Conservation (phyloP, 176 grass and related monocot species). For the Cymbopogon citratus region DNA sequence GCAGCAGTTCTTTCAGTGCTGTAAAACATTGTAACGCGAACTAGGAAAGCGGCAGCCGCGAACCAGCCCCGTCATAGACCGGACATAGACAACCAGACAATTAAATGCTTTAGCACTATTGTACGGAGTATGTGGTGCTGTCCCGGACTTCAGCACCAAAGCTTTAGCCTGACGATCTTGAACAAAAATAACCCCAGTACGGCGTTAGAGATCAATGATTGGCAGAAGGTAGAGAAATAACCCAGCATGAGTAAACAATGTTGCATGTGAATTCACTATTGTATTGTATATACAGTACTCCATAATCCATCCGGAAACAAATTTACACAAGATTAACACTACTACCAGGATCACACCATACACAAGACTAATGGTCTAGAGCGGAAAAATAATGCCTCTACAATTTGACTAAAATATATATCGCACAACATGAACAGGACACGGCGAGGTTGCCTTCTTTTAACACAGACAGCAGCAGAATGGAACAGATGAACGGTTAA, state of each 20-base stretch:
- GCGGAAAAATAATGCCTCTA: background rate
- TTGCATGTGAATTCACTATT: background rate
- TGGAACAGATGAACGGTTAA: background rate
- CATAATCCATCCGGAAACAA: background rate
- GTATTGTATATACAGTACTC: constrained; percentile 31
- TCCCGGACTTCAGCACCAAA: background rate
- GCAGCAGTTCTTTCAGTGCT: background rate
- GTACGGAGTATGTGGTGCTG: too few species aligned
- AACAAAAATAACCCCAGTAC: background rate
- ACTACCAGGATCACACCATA: constrained; percentile 25
- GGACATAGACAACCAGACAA: background rate
- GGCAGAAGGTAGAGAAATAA: too few species aligned
- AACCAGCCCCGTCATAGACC: background rate
- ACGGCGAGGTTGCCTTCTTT: background rate
- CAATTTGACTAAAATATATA: constrained; percentile 27
- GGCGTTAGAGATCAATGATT: background rate
- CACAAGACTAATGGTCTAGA: constrained; percentile 23
- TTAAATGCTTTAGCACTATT: background rate
- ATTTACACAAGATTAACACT: constrained; percentile 27
- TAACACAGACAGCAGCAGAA: background rate
- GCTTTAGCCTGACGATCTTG: background rate
- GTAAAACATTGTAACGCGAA: background rate
- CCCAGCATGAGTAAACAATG: background rate
- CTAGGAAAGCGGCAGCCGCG: background rate
- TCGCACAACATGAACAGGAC: constrained; percentile 2